These are phyloP conservation scores for Epichloe amarillans DNA, from an alignment of 2,329 filamentous ascomycete genomes.

Conservation along the genomic window DNA sequence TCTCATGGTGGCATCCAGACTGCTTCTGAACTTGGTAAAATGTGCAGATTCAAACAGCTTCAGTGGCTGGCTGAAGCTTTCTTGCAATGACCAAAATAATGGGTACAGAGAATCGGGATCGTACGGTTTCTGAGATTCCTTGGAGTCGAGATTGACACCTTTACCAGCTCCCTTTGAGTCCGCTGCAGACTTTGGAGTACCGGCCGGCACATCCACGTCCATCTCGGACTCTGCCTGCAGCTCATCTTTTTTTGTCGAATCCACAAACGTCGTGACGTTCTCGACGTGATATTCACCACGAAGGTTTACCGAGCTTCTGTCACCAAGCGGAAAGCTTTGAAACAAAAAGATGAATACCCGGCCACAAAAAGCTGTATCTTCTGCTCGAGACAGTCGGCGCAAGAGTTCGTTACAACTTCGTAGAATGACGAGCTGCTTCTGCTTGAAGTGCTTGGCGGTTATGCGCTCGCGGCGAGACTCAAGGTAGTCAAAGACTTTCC, in stretches of 20 bases:
- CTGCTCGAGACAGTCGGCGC: constrained; percentile 83
- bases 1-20: constrained; percentile 52
- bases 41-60: constrained; percentile 60
- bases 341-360: constrained; percentile 98
- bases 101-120: constrained; percentile 70
- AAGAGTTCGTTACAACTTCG: constrained; percentile 89
- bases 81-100: constrained; percentile 85
- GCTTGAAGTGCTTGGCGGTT: constrained; percentile 64
- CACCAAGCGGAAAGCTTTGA: constrained; percentile 90
- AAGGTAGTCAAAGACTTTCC: constrained; percentile 84
- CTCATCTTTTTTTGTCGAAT: constrained; percentile 20
- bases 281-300: constrained; percentile 92
- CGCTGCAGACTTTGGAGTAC: constrained; percentile 15
- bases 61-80: constrained; percentile 82
- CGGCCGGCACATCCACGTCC: constrained; percentile 48
- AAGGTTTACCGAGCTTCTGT: constrained; percentile 94
- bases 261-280: constrained; percentile 75
- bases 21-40: constrained; percentile 70
- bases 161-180: constrained; percentile 18
- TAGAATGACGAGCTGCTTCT: constrained; percentile 81
- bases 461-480: constrained; percentile 86
- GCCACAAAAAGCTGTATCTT: constrained; percentile 94
- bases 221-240: constrained; percentile 27
- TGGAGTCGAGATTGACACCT: constrained; percentile 27
- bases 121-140: constrained; percentile 38